phyloP scores from a whole-genome alignment of 2,329 filamentous ascomycete genomes.

The Fusarium sp. region DNA sequence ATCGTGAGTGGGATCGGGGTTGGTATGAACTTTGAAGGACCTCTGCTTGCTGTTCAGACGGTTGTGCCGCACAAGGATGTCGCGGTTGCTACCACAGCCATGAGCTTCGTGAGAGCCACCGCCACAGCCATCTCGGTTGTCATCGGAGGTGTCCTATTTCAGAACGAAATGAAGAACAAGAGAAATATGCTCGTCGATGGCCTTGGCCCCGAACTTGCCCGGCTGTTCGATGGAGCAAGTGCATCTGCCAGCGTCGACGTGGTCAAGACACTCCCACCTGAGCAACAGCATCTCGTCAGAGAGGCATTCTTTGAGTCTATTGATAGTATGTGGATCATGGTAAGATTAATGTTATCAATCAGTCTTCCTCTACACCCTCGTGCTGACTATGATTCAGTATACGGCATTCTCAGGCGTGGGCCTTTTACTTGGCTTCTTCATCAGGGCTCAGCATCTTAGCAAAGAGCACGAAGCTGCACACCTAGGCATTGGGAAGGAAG shows the following conservation, averaged over 20 bases:
- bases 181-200: constrained; percentile 60
- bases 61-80: constrained; percentile 73
- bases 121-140: constrained; percentile 77
- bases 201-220: constrained; percentile 64
- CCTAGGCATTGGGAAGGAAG: constrained; percentile 29
- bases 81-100: constrained; percentile 74
- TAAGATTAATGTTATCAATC: constrained; percentile 10
- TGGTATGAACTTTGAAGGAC: constrained; percentile 75
- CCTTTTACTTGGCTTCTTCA: constrained; percentile 39
- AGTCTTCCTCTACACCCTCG: neutral
- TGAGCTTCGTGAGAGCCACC: constrained; percentile 75
- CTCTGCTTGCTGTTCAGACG: constrained; percentile 75
- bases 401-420: constrained; percentile 33
- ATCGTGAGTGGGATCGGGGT: constrained; percentile 73
- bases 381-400: constrained; percentile 32
- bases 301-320: constrained; percentile 47
- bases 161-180: constrained; percentile 75
- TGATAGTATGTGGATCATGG: constrained; percentile 50
- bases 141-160: constrained; percentile 79
- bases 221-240: constrained; percentile 66
- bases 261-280: constrained; percentile 53
- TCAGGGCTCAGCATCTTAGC: constrained; percentile 44
- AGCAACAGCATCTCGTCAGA: constrained; percentile 43
- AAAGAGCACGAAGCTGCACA: constrained; percentile 40
- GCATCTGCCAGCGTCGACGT: constrained; percentile 71